These are phyloP conservation scores for Periconia macrospinosa DNA, from an alignment of 2,329 filamentous ascomycete genomes.

Conservation along the genomic window DNA sequence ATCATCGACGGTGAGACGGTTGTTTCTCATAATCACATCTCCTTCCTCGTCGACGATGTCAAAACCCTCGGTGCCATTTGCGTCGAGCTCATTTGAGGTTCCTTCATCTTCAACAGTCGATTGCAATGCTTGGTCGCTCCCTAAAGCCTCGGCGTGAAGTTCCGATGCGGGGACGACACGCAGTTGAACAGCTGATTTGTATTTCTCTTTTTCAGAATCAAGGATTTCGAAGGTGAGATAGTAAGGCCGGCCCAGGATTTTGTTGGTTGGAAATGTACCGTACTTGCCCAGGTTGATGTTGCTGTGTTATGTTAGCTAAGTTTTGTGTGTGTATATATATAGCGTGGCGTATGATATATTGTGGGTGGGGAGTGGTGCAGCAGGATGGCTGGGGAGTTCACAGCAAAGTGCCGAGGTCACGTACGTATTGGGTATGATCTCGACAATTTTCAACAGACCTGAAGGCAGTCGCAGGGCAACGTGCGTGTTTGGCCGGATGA, in stretches of 20 bases:
- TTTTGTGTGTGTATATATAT: neutral
- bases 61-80: conserved; percentile 41
- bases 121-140: conserved; percentile 54
- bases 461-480: conserved; percentile 61
- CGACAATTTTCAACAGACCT: conserved; percentile 59
- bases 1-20: conserved; percentile 66
- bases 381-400: neutral
- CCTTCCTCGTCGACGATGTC: conserved; percentile 54
- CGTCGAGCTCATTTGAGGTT: neutral
- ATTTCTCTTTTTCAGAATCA: conserved; percentile 61
- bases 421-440: conserved; percentile 66
- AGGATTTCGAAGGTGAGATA: conserved; percentile 89
- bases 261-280: conserved; percentile 84
- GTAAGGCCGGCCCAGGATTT: conserved; percentile 87
- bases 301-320: conserved; percentile 50
- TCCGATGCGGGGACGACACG: conserved; percentile 80
- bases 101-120: conserved; percentile 41
- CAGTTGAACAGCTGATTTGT: conserved; percentile 66
- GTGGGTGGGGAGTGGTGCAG: conserved; percentile 15
- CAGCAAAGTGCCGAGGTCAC: conserved; percentile 47
- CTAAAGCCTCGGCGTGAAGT: conserved; percentile 75
- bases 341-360: neutral
- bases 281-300: conserved; percentile 90
- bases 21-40: conserved; percentile 60
- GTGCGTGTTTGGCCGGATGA: conserved; percentile 54